Base-by-base conservation (phyloP, 495 filamentous ascomycete genomes). In the Pyrenula massariospora region DNA sequence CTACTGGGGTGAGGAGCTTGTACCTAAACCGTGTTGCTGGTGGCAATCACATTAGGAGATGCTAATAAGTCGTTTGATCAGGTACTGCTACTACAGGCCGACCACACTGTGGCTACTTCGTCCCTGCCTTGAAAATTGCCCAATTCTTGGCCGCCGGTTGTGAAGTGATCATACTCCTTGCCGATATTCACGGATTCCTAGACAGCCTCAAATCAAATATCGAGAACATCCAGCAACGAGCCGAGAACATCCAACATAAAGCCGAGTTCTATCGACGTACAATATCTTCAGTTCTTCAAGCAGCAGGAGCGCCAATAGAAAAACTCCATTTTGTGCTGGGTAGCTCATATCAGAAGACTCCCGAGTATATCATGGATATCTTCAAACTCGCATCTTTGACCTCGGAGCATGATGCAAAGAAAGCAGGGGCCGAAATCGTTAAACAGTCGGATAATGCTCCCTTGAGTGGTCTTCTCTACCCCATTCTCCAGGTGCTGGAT, bases 401-500 rank as follows among this genome's bases (percentile, higher is more conserved):
- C 12, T 77, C 77, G 1, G 77, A 82, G 59, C 77, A 83, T 60
- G 88, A 91, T 63, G 84, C 88, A 3, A 86, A 87, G 66, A 92
- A 89, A 69, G 89, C 90, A 0, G 91, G 93, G 12, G 86, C 88
- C 1, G 93, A 98, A 65, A 79, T 98, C 5, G 91, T 98, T 49
- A 98, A 97, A 75, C 89, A 96, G 72, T 78, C 84, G 12, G 77
- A 78, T 21, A 88, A 87, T 60, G 79, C 87, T 22, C 80, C 86
- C 10, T 62, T 98, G 50, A 81, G 78, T 58, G 91, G 90, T 0
- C 77, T 96, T 12, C 76, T 96, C 50, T 98, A 98, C 20, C 61
- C 61, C 10, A 57, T 77, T 15, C 85, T 98, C 66, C 93, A 98
- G 70, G 85, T 85, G 2, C 74, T 97, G 24, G 92, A 98, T 61